Percentiles rank a stretch among this genome's conserved stretches.
These are phyloP conservation scores for Exophiala bonariae DNA, from an alignment of 2,329 filamentous ascomycete genomes.

Conservation along the genomic window DNA sequence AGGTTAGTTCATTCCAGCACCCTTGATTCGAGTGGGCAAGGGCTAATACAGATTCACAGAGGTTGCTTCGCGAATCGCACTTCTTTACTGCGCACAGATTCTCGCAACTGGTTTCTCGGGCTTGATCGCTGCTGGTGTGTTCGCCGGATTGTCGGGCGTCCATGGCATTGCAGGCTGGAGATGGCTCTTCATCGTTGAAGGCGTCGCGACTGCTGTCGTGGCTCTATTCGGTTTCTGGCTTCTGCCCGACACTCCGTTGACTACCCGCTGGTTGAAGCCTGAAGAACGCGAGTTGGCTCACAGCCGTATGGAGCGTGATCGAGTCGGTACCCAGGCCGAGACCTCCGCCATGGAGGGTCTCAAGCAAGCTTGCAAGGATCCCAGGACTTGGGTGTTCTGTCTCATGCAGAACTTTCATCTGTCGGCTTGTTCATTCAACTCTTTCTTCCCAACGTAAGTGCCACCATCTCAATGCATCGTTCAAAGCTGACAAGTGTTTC, in stretches of 20 bases:
- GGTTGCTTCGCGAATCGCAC: conserved; percentile 52
- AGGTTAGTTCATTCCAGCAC: conserved; percentile 35
- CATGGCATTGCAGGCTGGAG: conserved; percentile 59
- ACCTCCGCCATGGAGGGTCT: conserved; percentile 43
- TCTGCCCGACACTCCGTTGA: conserved; percentile 44
- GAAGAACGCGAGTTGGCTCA: conserved; percentile 45
- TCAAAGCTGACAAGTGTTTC: too few relatives aligned
- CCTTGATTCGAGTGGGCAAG: not conserved
- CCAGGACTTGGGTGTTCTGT: conserved; percentile 21
- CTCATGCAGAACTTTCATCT: conserved; percentile 29
- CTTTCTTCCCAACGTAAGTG: conserved; percentile 35
- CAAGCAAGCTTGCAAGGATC: conserved; percentile 42
- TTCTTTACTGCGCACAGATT: conserved; percentile 60
- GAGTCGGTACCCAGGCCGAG: conserved; percentile 11
- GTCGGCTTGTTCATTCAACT: conserved; percentile 52
- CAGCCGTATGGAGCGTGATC: conserved; percentile 44
- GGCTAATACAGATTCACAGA: not conserved
- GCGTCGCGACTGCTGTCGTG: conserved; percentile 48
- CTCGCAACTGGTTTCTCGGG: conserved; percentile 62
- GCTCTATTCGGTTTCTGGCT: conserved; percentile 42
- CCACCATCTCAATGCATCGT: conserved; percentile 30
- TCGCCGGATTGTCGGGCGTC: conserved; percentile 55
- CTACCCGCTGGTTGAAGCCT: conserved; percentile 31
- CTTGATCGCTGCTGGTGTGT: conserved; percentile 50
- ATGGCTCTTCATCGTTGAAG: conserved; percentile 59